These are phyloP conservation scores for Galerina sulciceps DNA, from an alignment of 768 basidiomycete species.

Conservation along the genomic window DNA sequence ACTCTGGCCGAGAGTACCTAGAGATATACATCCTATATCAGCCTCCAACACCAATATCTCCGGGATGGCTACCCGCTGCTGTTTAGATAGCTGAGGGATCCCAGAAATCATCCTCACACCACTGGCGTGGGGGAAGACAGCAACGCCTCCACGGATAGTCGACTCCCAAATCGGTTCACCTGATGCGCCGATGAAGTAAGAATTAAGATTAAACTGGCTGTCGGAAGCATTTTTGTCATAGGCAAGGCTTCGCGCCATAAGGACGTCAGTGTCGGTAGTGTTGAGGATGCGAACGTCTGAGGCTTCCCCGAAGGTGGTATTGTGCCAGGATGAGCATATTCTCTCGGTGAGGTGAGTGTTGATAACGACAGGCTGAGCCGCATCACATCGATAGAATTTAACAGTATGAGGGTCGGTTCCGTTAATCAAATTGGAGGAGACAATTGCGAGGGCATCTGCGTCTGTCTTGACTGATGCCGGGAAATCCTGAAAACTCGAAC, in stretches of 20 bases:
- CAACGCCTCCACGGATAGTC: background rate
- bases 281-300: background rate
- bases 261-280: background rate
- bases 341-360: too few relatives aligned
- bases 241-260: background rate
- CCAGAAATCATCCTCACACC: background rate
- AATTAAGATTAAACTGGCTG: background rate
- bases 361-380: too few relatives aligned
- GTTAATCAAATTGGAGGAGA: too few relatives aligned
- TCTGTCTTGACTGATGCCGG: too few relatives aligned
- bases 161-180: background rate
- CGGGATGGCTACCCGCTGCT: background rate
- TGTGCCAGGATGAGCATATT: background rate
- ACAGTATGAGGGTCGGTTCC: too few relatives aligned
- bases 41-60: background rate
- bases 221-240: background rate
- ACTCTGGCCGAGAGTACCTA: constrained; percentile 10
- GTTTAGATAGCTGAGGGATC: background rate
- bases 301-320: background rate
- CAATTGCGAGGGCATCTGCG: too few relatives aligned
- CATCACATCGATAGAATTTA: too few relatives aligned
- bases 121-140: background rate
- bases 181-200: background rate
- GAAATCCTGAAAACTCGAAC: too few relatives aligned
- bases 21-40: background rate